Evolutionary conservation across 768 basidiomycete species (phyloP), one percentile per base, ranked within the genome.

Genomic region (Lyophyllum semitale): DNA sequence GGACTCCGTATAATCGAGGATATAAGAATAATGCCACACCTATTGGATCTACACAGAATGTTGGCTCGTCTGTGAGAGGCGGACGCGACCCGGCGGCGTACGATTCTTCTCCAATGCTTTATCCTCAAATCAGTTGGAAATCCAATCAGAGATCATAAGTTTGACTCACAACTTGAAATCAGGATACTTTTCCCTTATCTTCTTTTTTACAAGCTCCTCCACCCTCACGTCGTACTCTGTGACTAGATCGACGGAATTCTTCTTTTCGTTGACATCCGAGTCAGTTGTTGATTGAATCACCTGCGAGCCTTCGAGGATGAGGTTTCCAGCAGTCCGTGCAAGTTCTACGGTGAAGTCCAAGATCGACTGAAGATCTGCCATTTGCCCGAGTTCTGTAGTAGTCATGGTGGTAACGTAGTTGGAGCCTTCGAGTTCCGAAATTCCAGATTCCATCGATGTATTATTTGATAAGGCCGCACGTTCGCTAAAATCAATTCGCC

Each of bases 1-100:
- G 20, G n/a, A 25, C 11, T 29, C 18, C 11, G 17, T 18, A 22
- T 7, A 37, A 1, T 12, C n/a, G 18, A 9, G 18, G 7, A 38
- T 15, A 40, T 32, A 18, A 15, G 27, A 18, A 15, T 2, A 27
- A 20, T 22, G 1, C 64, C 78, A 52, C 61, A 88, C 91, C 95
- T 54, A 97, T 96, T 29, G 95, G 95, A 68, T 98, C 95, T 41
- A 96, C 91, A 64, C 96, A 97, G 76, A 91, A 99, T 0, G 96
- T 98, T 4, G 95, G 94, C 27, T 85, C 86, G 63, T 97, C 90
- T 1, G 91, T 93, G 53, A 96, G 71, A 11, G 85, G 78, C 18
- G 80, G 78, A 27, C 83, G 78, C 54, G 78, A 69, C n/a, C 92
- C 92, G 4, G 87, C 80, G 8, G 92, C 85, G 62, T 89, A 95